phyloP scores from a whole-genome alignment of 768 basidiomycete species.

The Tricholoma flavovirens region DNA sequence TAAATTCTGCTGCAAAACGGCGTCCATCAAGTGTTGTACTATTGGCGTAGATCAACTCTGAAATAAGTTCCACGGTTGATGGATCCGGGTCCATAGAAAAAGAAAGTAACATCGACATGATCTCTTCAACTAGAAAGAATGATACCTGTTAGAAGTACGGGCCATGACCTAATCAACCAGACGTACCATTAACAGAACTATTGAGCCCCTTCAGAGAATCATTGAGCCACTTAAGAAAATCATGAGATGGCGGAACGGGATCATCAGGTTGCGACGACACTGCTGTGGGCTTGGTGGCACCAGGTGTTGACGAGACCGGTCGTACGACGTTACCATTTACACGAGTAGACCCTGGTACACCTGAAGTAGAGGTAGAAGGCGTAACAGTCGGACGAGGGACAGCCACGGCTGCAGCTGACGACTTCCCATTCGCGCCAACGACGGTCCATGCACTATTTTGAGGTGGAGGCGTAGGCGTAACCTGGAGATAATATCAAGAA shows the following conservation, averaged over 20 bases:
- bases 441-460: constrained; percentile 74
- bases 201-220: constrained; percentile 79
- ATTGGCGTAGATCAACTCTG: constrained; percentile 90
- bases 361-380: constrained; percentile 24
- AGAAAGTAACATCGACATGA: constrained; percentile 89
- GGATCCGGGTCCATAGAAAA: constrained; percentile 89
- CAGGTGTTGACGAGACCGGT: constrained; percentile 31
- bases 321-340: constrained; percentile 34
- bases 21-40: constrained; percentile 94
- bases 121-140: constrained; percentile 77
- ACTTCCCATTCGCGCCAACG: constrained; percentile 75
- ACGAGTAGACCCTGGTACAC: constrained; percentile 22
- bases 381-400: constrained; percentile 26
- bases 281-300: constrained; percentile 25
- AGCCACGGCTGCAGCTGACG: constrained; percentile 24
- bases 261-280: constrained; percentile 52
- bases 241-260: constrained; percentile 68
- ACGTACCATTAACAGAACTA: constrained; percentile 63
- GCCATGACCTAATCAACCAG: background rate
- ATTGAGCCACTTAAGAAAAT: constrained; percentile 89
- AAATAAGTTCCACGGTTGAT: constrained; percentile 85
- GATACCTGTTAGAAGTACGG: constrained; percentile 2
- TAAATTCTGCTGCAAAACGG: constrained; percentile 90
- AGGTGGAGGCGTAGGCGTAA: constrained; percentile 16
- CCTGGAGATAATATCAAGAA: constrained; percentile 19